These are phyloP conservation scores for Blastomyces silverae DNA, from an alignment of 2,329 filamentous ascomycete genomes.

Conservation along the genomic window DNA sequence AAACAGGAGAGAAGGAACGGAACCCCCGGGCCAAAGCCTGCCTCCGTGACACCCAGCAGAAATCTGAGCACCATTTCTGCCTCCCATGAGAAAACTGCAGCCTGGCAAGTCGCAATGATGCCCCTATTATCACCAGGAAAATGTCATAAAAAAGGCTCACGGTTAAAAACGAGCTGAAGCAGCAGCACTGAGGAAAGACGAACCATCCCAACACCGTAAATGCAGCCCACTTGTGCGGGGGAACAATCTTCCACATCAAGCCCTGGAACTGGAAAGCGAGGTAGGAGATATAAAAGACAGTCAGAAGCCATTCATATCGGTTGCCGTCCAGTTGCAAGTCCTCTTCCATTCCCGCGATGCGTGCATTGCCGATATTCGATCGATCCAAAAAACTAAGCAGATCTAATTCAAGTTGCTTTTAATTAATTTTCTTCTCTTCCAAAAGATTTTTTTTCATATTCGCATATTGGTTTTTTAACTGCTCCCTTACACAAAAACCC, in stretches of 20 bases:
- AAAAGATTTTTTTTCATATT: not conserved
- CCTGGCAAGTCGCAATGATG: constrained; percentile 44
- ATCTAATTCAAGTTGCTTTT: constrained; percentile 29
- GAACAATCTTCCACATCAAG: constrained; percentile 42
- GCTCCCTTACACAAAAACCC: constrained; percentile 35
- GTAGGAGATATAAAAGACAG: constrained; percentile 50
- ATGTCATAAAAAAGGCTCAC: not conserved
- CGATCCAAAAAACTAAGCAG: constrained; percentile 46
- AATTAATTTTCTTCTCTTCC: not conserved
- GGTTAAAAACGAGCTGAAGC: not conserved
- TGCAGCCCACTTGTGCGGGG: constrained; percentile 41
- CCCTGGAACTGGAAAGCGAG: constrained; percentile 39
- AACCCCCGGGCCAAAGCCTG: constrained; percentile 42
- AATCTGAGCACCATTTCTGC: constrained; percentile 47
- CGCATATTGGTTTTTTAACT: not conserved
- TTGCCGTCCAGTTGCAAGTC: constrained; percentile 45
- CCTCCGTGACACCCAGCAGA: constrained; percentile 44
- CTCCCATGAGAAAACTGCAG: constrained; percentile 40
- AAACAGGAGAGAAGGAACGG: constrained; percentile 52
- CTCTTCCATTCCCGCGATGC: constrained; percentile 48
- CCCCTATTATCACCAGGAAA: constrained; percentile 33
- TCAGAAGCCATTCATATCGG: constrained; percentile 48
- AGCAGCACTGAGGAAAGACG: constrained; percentile 15
- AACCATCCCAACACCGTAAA: constrained; percentile 40
- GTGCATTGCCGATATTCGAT: constrained; percentile 48